Evolutionary conservation across 2,329 filamentous ascomycete species (phyloP).

Genomic region (Amylocarpus encephaloides): DNA sequence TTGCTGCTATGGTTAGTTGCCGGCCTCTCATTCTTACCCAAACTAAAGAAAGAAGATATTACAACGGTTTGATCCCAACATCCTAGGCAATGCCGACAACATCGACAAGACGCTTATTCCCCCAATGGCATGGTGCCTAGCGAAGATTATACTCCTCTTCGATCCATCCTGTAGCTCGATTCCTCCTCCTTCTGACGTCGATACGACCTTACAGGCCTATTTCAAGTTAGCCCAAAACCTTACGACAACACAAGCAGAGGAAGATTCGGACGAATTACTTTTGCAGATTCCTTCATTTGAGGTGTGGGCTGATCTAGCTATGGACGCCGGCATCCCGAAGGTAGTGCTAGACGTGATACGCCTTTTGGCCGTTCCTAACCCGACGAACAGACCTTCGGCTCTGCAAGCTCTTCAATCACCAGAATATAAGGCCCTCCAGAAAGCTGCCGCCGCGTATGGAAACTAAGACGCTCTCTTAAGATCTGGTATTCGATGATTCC

Average conservation of each 20-base stretch:
- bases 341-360: conserved; percentile 15
- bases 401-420: conserved; percentile 13
- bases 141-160: conserved; percentile 15
- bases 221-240: conserved; percentile 15
- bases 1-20: conserved; percentile 15
- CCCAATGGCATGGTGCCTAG: conserved; percentile 13
- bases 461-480: not conserved
- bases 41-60: conserved; percentile 13
- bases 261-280: conserved; percentile 12
- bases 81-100: conserved; percentile 13
- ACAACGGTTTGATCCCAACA: conserved; percentile 11
- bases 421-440: conserved; percentile 3
- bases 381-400: conserved; percentile 15
- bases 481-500: not conserved
- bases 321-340: conserved; percentile 13
- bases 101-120: conserved; percentile 12
- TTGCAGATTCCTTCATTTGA: conserved; percentile 16
- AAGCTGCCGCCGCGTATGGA: not conserved
- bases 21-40: conserved; percentile 9
- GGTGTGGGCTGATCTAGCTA: conserved; percentile 13
- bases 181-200: conserved; percentile 13
- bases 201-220: conserved; percentile 11
- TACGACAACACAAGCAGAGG: conserved; percentile 10
- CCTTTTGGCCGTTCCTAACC: conserved; percentile 11
- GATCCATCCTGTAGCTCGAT: conserved; percentile 11